Evolutionary conservation across 129 eudicot species (phyloP).

Genomic region (Rutidosis leptorrhynchoides): DNA sequence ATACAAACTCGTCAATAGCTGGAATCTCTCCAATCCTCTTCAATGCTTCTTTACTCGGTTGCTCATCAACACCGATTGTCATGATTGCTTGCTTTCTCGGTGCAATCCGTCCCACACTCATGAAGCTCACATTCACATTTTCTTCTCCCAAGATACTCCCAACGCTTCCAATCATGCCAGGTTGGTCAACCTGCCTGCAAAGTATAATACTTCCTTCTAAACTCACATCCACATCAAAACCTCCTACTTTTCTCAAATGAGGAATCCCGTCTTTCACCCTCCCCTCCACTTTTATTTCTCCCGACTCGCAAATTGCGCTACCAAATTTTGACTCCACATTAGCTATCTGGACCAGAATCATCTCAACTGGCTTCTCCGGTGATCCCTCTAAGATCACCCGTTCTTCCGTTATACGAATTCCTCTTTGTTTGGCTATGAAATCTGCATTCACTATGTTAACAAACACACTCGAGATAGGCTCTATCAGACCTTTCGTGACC

Average conservation of each 20-base stretch:
- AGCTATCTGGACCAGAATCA: constrained; percentile 74
- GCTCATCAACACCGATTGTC: constrained; percentile 88
- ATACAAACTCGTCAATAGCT: constrained; percentile 88
- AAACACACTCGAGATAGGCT: constrained; percentile 67
- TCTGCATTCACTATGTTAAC: constrained; percentile 84
- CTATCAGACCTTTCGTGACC: constrained; percentile 85
- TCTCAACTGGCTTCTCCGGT: constrained; percentile 75
- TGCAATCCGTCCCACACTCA: constrained; percentile 82
- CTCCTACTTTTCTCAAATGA: constrained; percentile 73
- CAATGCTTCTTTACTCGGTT: constrained; percentile 65
- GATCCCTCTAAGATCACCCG: constrained; percentile 66
- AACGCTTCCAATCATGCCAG: constrained; percentile 80
- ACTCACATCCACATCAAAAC: constrained; percentile 84
- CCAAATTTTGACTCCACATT: constrained; percentile 78
- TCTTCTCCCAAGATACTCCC: constrained; percentile 78
- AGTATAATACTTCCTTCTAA: constrained; percentile 72
- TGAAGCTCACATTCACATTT: constrained; percentile 85
- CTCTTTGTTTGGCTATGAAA: constrained; percentile 82
- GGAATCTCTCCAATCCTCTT: constrained; percentile 82
- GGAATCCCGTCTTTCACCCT: constrained; percentile 75
- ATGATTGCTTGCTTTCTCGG: constrained; percentile 85
- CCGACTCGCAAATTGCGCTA: constrained; percentile 69
- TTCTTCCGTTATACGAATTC: constrained; percentile 65
- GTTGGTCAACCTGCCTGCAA: constrained; percentile 87
- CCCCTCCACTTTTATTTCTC: constrained; percentile 78